These are phyloP conservation scores for Thermomyces lanuginosus DNA, from an alignment of 2,329 filamentous ascomycete species.

Conservation along the genomic window DNA sequence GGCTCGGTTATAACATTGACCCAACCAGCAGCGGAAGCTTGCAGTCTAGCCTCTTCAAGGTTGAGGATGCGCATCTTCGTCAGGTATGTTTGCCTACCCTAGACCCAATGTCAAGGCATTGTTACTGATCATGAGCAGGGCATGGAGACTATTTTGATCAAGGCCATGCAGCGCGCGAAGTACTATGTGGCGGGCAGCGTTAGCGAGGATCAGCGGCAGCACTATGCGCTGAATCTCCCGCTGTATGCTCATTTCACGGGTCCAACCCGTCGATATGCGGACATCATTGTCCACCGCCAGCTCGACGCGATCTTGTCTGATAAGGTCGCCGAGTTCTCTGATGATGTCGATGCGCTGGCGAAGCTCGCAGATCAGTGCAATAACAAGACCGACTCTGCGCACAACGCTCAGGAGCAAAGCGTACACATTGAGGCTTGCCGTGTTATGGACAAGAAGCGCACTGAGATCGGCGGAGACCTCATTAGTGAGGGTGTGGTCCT, in stretches of 20 bases:
- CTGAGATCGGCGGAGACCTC: constrained; percentile 74
- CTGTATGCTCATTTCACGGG: constrained; percentile 96
- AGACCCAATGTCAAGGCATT: background rate
- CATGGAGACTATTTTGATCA: constrained; percentile 90
- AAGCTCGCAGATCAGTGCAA: constrained; percentile 95
- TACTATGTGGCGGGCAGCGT: constrained; percentile 79
- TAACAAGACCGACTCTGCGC: constrained; percentile 96
- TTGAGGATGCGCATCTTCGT: constrained; percentile 73
- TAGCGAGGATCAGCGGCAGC: constrained; percentile 57
- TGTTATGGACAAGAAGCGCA: constrained; percentile 80
- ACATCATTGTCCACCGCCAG: constrained; percentile 90
- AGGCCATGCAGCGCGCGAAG: constrained; percentile 91
- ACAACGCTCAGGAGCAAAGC: constrained; percentile 95
- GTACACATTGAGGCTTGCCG: constrained; percentile 97
- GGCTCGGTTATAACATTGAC: constrained; percentile 79
- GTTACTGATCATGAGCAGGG: constrained; percentile 33
- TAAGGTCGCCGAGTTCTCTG: constrained; percentile 65
- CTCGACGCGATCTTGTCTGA: constrained; percentile 73
- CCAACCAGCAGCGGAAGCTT: constrained; percentile 74
- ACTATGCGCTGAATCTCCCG: constrained; percentile 84
- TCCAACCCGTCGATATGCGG: constrained; percentile 83
- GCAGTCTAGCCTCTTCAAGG: constrained; percentile 87
- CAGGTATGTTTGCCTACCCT: constrained; percentile 36
- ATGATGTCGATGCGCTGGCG: constrained; percentile 71
- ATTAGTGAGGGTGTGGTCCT: constrained; percentile 92